Conservation (phyloP, 2,329 filamentous ascomycete species). For the Fusarium mundagurra region DNA sequence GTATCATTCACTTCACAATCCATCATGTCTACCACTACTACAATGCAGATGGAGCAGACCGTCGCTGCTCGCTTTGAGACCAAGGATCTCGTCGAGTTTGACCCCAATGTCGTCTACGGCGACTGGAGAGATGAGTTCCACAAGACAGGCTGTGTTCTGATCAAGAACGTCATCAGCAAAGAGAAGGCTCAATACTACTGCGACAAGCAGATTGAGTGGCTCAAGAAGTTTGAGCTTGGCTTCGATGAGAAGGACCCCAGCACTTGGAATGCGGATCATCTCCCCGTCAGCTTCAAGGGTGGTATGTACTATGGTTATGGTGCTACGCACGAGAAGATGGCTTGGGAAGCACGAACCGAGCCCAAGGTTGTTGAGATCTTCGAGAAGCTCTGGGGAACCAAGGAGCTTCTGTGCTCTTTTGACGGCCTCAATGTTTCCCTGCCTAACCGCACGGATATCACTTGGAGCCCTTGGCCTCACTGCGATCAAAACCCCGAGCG, state of each 20-base stretch:
- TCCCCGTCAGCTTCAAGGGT: conserved; percentile 49
- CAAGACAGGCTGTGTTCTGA: conserved; percentile 36
- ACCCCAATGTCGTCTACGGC: conserved; percentile 29
- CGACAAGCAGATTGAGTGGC: conserved; percentile 40
- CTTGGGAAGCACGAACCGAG: conserved; percentile 59
- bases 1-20: neutral
- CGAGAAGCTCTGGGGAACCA: conserved; percentile 56
- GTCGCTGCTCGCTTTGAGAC: conserved; percentile 36
- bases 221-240: conserved; percentile 38
- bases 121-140: conserved; percentile 40
- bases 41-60: conserved; percentile 28
- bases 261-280: conserved; percentile 35
- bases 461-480: conserved; percentile 39
- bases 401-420: conserved; percentile 60
- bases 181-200: conserved; percentile 37
- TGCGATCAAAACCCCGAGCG: conserved; percentile 38
- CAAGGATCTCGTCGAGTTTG: conserved; percentile 36
- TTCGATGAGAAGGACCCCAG: conserved; percentile 36
- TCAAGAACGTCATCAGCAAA: conserved; percentile 39
- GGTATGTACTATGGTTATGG: conserved; percentile 58
- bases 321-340: conserved; percentile 59
- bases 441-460: conserved; percentile 50
- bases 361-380: conserved; percentile 58
- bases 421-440: conserved; percentile 52
- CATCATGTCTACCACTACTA: conserved; percentile 24